Evolutionary conservation across 352 stramenopile genomes (phyloP).

Genomic region (Plasmopara halstedii): DNA sequence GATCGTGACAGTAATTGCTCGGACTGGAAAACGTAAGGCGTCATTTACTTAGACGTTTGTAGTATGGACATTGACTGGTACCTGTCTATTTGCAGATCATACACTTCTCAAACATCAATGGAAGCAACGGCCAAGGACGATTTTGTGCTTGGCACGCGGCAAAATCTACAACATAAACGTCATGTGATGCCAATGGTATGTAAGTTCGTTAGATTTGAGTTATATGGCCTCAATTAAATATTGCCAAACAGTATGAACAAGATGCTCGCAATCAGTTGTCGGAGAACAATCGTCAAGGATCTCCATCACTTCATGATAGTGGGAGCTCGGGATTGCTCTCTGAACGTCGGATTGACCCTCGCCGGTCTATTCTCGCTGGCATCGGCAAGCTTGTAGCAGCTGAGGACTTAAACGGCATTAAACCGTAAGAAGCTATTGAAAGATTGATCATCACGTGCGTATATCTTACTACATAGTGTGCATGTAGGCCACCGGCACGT

Average conservation of each 20-base stretch:
- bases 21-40: slow-evolving; percentile 63
- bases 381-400: slow-evolving; percentile 68
- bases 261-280: slow-evolving; percentile 3
- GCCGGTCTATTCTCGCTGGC: slow-evolving; percentile 59
- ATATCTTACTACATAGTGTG: neutral
- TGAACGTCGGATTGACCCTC: slow-evolving; percentile 37
- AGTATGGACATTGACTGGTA: no score
- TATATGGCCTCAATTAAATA: neutral
- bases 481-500: slow-evolving; percentile 28
- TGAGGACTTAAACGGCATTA: slow-evolving; percentile 34
- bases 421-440: slow-evolving; percentile 19
- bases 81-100: slow-evolving; percentile 32
- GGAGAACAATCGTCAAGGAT: slow-evolving; percentile 11
- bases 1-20: slow-evolving; percentile 29
- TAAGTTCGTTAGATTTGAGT: neutral
- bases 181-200: slow-evolving; percentile 53
- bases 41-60: neutral
- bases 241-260: slow-evolving; percentile 18
- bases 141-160: slow-evolving; percentile 32
- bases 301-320: slow-evolving; percentile 12
- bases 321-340: slow-evolving; percentile 27
- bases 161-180: slow-evolving; percentile 59
- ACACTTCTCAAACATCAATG: slow-evolving; percentile 49
- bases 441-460: neutral
- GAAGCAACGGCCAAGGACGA: slow-evolving; percentile 38